Percentiles rank a stretch among this genome's conserved stretches.
Conservation (phyloP, 768 basidiomycete species). For the Chiua virens region DNA sequence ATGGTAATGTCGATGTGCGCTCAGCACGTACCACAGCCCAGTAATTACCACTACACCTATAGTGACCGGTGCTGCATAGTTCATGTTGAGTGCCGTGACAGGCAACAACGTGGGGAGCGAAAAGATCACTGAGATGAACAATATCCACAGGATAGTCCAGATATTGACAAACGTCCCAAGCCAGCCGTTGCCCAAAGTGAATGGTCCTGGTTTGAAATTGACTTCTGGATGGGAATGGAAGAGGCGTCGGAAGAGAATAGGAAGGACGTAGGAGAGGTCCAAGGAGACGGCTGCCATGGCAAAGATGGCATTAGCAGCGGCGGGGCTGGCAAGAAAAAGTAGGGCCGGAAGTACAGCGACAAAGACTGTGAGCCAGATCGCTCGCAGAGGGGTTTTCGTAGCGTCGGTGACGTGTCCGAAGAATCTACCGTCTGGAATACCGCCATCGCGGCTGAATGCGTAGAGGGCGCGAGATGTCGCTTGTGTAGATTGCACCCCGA, state of each 20-base stretch:
- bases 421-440: constrained; percentile 56
- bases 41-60: constrained; percentile 20
- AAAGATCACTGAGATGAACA: constrained; percentile 48
- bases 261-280: constrained; percentile 58
- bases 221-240: constrained; percentile 59
- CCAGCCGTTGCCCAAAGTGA: constrained; percentile 54
- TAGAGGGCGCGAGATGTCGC: constrained; percentile 59
- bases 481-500: constrained; percentile 52
- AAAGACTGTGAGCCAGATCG: constrained; percentile 51
- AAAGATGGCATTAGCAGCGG: constrained; percentile 58
- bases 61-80: constrained; percentile 44
- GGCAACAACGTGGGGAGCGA: constrained; percentile 52
- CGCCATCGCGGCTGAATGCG: constrained; percentile 55
- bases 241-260: constrained; percentile 50
- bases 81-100: constrained; percentile 49
- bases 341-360: constrained; percentile 44
- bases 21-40: constrained; percentile 50
- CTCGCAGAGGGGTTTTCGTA: constrained; percentile 56
- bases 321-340: constrained; percentile 50
- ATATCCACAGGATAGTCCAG: constrained; percentile 45
- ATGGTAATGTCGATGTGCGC: constrained; percentile 54
- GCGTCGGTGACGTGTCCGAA: constrained; percentile 47
- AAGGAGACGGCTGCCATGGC: constrained; percentile 50
- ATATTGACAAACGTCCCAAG: constrained; percentile 46
- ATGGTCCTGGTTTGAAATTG: constrained; percentile 57